Evolutionary conservation across 2,329 filamentous ascomycete species (phyloP), one percentile per base, ranked within the genome.

Genomic region (Penicillium freii): DNA sequence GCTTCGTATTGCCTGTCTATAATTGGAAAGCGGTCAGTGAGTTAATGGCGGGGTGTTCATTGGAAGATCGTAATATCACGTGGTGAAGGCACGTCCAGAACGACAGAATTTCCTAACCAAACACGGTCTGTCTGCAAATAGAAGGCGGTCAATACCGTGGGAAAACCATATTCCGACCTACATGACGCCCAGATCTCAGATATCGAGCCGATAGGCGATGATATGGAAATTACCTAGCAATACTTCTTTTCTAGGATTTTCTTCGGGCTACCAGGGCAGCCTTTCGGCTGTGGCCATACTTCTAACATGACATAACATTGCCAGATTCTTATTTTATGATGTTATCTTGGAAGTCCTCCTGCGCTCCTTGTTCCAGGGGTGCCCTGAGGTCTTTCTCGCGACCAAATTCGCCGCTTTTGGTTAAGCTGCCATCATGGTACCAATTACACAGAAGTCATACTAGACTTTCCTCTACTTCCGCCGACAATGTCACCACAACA

Each of bases 341-440:
- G 63, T 58, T 65, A 62, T 65, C 68, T 61, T 68, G 65, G 66
- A 67, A 66, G 60, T 59, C 60, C 51, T 65, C 64, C 50, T 67
- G 63, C 62, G 33, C 63, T 58, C 70, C 72, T 65, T 71, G 53
- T 65, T 67, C 65, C 44, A 69, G 69, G 70, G 69, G 66, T 61
- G 61, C 66, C 25, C 56, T 64, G 52, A 67, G 63, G 53, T 67
- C 65, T 50, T 66, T 62, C 50, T 57, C 63, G 49, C 67, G 55
- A 61, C 62, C 69, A 55, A 67, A 66, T 54, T 60, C 60, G 58
- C 57, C 62, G 55, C 58, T 60, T 25, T 36, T 56, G 42, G 25
- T 61, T 40, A 61, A 54, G 48, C 47, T 59, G 40, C 61, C 59
- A 43, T 39, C 60, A 55, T 60, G 62, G 50, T 48, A 42, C 40